phyloP scores from a whole-genome alignment of 441 rosid genomes.

The Eugenia klotzschiana region DNA sequence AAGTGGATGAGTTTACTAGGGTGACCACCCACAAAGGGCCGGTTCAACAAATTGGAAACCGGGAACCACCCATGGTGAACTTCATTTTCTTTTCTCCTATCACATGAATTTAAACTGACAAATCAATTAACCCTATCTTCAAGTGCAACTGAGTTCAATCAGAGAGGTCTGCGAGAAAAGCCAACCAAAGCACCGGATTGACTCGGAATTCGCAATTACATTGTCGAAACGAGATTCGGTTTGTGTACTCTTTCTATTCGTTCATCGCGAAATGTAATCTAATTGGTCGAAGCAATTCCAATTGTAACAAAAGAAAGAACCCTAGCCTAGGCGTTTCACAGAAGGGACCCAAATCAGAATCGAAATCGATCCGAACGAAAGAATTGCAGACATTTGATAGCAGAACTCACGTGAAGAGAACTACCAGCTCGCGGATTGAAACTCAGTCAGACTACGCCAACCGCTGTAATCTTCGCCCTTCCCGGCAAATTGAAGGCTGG shows the following conservation, averaged over 20 bases:
- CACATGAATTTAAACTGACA: not conserved
- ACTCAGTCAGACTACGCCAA: not conserved
- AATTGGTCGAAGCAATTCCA: not conserved
- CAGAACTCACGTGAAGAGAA: not conserved
- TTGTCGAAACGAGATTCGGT: not conserved
- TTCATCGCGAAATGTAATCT: not conserved
- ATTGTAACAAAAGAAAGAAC: not conserved
- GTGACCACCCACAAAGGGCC: no score
- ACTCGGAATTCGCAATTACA: not conserved
- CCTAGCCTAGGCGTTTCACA: not conserved
- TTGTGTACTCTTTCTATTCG: not conserved
- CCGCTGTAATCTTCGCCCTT: not conserved
- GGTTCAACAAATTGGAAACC: no score
- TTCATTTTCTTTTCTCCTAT: conserved; percentile 27
- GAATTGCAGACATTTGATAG: not conserved
- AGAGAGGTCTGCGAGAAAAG: not conserved
- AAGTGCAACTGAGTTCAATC: not conserved
- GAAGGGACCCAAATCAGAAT: not conserved
- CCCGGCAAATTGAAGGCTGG: not conserved
- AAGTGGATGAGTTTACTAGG: not conserved
- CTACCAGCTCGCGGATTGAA: not conserved
- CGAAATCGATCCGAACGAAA: not conserved
- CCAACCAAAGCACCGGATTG: not conserved
- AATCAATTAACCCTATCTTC: not conserved
- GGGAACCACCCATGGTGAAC: conserved; percentile 7